Base-by-base conservation (phyloP, 805 yeast genomes). In the Saccharomycopsis sp. region DNA sequence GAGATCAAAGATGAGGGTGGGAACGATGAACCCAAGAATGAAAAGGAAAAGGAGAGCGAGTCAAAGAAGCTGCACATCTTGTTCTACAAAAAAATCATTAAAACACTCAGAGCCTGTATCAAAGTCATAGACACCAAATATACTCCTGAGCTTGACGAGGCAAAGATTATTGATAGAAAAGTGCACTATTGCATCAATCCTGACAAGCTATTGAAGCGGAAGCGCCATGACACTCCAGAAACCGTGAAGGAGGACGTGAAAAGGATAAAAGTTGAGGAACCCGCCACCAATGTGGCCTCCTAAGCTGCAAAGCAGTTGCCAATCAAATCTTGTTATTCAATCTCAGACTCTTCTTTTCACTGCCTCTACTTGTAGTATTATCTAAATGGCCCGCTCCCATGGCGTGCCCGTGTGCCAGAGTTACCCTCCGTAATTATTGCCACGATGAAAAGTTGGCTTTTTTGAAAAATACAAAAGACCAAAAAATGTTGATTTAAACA, bases 101-200 rank as follows among this genome's bases (percentile, higher is more conserved):
- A 57, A 5, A 56, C 72, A 0, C 63, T 82, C n/a, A 47, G 43
- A 5, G 50, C 16, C 9, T 44, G 48, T 17, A 19, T 34, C 9
- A 18, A 25, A 19, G 27, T 19, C 17, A 37, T 41, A 21, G 34
- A 32, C 5, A 32, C 15, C 8, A 16, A 16, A 3, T 29, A 32
- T 10, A 29, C 29, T 9, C 45, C 45, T 2, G 18, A 18, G 19
- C 21, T 32, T 9, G 83, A 80, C 39, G 80, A 73, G 39, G 80
- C 84, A 5, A 75, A 70, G 32, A 56, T 55, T 16, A 76, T 80
- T 21, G 84, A 78, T 40, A 75, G 73, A 34, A 80, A 77, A 55
- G 69, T 78, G 9, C 77, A 75, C 44, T 77, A 68, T 50, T 71
- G 80, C 39, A 59, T 76, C 36, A 75, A 77, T 48, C 92, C 92